Conservation (phyloP, 257 asterid species). For the Primulina eburnea region DNA sequence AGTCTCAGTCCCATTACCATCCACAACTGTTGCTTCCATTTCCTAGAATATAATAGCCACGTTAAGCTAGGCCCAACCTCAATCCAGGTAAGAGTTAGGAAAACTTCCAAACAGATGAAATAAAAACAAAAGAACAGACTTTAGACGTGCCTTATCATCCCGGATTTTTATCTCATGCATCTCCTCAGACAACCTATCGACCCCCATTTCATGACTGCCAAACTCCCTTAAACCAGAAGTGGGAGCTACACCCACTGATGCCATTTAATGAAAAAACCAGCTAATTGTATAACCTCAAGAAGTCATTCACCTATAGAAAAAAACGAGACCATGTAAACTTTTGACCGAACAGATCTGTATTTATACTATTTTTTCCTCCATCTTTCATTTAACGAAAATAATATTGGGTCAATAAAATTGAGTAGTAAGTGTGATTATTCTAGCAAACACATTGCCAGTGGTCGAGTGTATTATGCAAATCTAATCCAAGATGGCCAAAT, state of each 20-base stretch:
- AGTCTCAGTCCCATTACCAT: constrained; percentile 94
- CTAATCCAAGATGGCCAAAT: constrained; percentile 12
- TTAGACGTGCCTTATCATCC: constrained; percentile 57
- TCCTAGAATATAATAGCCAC: constrained; percentile 40
- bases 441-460: constrained; percentile 12
- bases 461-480: constrained; percentile 12
- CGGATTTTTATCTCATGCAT: constrained; percentile 72
- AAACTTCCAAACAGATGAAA: constrained; percentile 15
- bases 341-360: constrained; percentile 15
- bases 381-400: constrained; percentile 8
- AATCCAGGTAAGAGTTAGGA: constrained; percentile 24
- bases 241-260: constrained; percentile 64
- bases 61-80: constrained; percentile 19
- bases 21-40: constrained; percentile 72
- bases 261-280: constrained; percentile 51
- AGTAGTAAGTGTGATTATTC: constrained; percentile 20
- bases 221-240: constrained; percentile 59
- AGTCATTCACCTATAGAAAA: constrained; percentile 52
- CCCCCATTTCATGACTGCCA: constrained; percentile 47
- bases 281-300: constrained; percentile 38
- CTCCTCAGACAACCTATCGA: constrained; percentile 71
- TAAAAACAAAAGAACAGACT: background rate
- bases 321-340: constrained; percentile 11
- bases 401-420: constrained; percentile 1
- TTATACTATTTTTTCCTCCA: constrained; percentile 16